Conservation (phyloP, 2,329 filamentous ascomycete genomes). For the Pseudogymnoascus sp. region DNA sequence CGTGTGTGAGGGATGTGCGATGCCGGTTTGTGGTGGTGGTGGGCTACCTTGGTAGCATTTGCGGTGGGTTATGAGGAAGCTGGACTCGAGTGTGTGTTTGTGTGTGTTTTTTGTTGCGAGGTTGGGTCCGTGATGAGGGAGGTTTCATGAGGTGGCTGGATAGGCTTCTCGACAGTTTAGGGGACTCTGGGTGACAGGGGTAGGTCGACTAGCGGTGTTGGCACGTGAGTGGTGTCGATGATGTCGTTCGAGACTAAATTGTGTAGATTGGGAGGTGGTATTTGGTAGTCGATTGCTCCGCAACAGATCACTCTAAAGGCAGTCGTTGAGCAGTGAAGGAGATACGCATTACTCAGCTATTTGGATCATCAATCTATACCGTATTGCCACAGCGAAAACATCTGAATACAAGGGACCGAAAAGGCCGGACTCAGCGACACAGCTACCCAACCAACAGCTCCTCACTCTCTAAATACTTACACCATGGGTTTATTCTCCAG, state of each 20-base stretch:
- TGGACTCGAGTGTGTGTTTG: background rate
- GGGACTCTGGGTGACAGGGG: background rate
- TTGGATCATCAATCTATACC: background rate
- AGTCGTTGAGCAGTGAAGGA: background rate
- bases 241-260: background rate
- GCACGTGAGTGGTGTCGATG: background rate
- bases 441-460: background rate
- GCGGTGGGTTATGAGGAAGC: background rate
- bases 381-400: background rate
- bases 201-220: background rate
- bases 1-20: background rate
- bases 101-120: background rate
- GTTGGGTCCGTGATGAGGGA: background rate
- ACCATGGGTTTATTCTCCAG: slow-evolving; percentile 44
- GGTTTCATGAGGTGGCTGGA: slow-evolving; percentile 5
- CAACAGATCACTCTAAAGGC: background rate
- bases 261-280: background rate
- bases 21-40: background rate
- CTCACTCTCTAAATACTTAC: slow-evolving; percentile 6
- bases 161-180: background rate
- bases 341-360: background rate
- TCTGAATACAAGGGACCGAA: background rate
- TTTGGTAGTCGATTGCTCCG: background rate
- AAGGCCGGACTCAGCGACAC: background rate
- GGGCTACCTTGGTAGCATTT: slow-evolving; percentile 5